A percentile compares a stretch with the other conserved stretches of the same genome.
phyloP scores from a whole-genome alignment of 1,284 basidiomycete species.

The Heterobasidion annosum region DNA sequence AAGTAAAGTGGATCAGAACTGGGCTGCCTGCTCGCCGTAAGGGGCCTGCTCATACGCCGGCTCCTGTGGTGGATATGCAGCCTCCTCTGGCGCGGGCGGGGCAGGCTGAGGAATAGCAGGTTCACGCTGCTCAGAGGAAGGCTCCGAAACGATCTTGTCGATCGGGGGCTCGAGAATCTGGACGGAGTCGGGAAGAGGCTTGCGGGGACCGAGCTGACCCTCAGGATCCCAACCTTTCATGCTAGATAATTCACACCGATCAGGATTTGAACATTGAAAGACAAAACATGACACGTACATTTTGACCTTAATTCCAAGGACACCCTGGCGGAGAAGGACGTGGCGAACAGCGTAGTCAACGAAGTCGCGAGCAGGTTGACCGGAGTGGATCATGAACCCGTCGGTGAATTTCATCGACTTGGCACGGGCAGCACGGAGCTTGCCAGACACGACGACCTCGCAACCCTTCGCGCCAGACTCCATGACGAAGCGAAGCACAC shows the following conservation, averaged over 20 bases:
- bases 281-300: constrained; percentile 52
- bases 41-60: constrained; percentile 22
- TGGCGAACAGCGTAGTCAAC: constrained; percentile 98
- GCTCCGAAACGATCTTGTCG: constrained; percentile 75
- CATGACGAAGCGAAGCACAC: constrained; percentile 99
- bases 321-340: constrained; percentile 98
- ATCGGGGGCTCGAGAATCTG: constrained; percentile 80
- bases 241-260: constrained; percentile 30
- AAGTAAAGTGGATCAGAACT: constrained; percentile 17
- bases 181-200: constrained; percentile 95
- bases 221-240: constrained; percentile 97
- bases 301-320: constrained; percentile 99
- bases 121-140: constrained; percentile 73
- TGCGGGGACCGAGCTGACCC: constrained; percentile 81
- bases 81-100: constrained; percentile 39
- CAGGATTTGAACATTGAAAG: background rate
- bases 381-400: constrained; percentile 99
- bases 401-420: constrained; percentile 99
- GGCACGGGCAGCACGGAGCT: constrained; percentile 98
- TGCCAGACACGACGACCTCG: constrained; percentile 99
- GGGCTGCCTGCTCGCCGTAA: constrained; percentile 20
- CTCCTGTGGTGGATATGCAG: constrained; percentile 28
- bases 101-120: constrained; percentile 43
- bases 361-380: constrained; percentile 95
- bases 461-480: constrained; percentile 99